phyloP scores from a whole-genome alignment of 2,329 filamentous ascomycete species.

The Furcasterigmium sp. region DNA sequence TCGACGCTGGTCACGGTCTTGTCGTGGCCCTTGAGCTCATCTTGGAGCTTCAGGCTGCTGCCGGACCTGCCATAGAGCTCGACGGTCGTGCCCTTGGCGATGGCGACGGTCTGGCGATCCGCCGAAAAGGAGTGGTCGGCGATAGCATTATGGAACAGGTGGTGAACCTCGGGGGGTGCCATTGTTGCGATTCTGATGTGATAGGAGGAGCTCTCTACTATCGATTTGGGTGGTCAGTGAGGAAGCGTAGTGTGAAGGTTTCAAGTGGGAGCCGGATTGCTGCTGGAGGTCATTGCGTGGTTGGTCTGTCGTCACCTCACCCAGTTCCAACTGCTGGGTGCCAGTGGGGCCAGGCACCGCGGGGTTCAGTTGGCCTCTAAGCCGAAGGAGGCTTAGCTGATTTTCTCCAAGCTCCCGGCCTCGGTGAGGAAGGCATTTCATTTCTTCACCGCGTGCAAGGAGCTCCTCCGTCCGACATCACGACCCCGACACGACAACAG shows the following conservation, averaged over 20 bases:
- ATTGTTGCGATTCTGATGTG: constrained; percentile 50
- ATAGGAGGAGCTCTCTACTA: constrained; percentile 99
- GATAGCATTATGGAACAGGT: constrained; percentile 94
- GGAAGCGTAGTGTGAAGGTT: background rate
- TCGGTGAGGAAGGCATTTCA: background rate
- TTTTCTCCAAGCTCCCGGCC: too few relatives aligned
- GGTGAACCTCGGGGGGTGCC: constrained; percentile 85
- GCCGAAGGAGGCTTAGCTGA: too few relatives aligned
- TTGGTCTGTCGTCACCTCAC: background rate
- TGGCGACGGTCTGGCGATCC: constrained; percentile 81
- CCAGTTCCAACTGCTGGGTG: background rate
- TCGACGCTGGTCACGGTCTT: constrained; percentile 96
- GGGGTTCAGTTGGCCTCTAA: background rate
- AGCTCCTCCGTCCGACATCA: background rate
- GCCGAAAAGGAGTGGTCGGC: constrained; percentile 97
- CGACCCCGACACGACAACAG: background rate
- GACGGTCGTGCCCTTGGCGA: constrained; percentile 83
- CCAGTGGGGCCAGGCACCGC: background rate
- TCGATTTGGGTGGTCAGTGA: constrained; percentile 26
- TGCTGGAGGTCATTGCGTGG: background rate
- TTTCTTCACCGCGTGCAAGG: background rate
- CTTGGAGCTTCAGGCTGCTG: constrained; percentile 73
- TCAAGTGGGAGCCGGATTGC: too few relatives aligned
- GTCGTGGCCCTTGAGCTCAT: constrained; percentile 93
- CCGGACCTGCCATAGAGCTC: constrained; percentile 78